A percentile compares a stretch with the other conserved stretches of the same genome.
Conservation (phyloP, 2,329 filamentous ascomycete genomes). For the Trichophyton equinum region DNA sequence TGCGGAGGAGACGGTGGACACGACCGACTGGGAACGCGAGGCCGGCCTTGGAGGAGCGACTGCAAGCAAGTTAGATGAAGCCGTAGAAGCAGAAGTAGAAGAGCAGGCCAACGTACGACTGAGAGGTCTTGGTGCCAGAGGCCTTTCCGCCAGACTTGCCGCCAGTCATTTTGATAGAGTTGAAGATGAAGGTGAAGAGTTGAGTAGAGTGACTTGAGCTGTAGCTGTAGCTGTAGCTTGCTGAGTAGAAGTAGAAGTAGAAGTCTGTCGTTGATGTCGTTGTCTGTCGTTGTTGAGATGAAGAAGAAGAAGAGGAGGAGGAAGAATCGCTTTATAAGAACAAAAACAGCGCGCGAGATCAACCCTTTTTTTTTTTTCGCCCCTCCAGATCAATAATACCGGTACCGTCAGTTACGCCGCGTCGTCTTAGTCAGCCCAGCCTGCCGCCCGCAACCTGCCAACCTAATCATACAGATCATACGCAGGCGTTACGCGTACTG, state of each 20-base stretch:
- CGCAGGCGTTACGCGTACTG: constrained; percentile 29
- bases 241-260: constrained; percentile 7
- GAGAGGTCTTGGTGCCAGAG: constrained; percentile 96
- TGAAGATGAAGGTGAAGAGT: constrained; percentile 17
- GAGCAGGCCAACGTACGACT: constrained; percentile 63
- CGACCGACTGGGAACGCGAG: constrained; percentile 97
- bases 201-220: constrained; percentile 16
- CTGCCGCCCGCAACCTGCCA: neutral
- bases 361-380: constrained; percentile 25
- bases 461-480: constrained; percentile 36
- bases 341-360: constrained; percentile 30
- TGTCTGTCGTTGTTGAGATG: too few species aligned
- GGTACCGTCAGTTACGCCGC: neutral
- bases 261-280: too few species aligned
- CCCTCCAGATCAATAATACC: constrained; percentile 27
- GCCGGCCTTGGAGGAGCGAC: constrained; percentile 97
- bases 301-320: constrained; percentile 11
- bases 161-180: constrained; percentile 88
- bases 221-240: constrained; percentile 8
- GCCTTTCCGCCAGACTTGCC: constrained; percentile 99
- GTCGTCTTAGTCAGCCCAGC: constrained; percentile 14
- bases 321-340: constrained; percentile 5
- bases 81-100: constrained; percentile 7
- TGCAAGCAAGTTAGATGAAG: constrained; percentile 38
- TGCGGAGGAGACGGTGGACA: constrained; percentile 97